Base-by-base conservation (phyloP, 169 alveolate genomes). In the Cryptosporidium felis region DNA sequence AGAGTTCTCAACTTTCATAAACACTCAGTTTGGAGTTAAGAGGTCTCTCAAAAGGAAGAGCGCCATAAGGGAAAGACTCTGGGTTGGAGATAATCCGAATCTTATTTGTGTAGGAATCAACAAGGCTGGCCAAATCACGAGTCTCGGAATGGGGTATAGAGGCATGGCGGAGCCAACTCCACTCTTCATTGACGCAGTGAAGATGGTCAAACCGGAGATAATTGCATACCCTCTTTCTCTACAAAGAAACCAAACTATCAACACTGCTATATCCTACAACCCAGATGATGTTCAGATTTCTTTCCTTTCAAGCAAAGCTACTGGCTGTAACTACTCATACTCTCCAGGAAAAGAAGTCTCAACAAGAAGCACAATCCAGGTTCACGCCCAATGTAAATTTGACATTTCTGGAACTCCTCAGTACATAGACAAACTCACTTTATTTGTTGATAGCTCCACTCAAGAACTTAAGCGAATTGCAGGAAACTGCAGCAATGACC, bases 361-460 rank as follows among this genome's bases (percentile, higher is more conserved):
- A 21, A 40, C 58, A 8, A 53, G 41, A 74, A 53, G 42, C 30
- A 74, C 67, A 1, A 38, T 74, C 12, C 65, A 56, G n/a, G 67
- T 74, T 74, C 65, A 56, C 23, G 85, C 85, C 16, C 85, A 74
- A 38, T 74, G 85, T 30, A 74, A 74, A 56, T 56, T 36, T 53
- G 67, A 74, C 41, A 32, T 18, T 14, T 0, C 36, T 8, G 67
- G 67, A 30, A 5, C 40, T 16, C 67, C 67, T 14, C 85, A 74
- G 41, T 74, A 74, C 14, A 74, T 74, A 36, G 30, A 40, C 5
- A 74, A 56, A 10, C 45, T 74, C 26, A 74, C 56, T 53, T 16
- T 74, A 18, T 74, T 74, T 18, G 38, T 74, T 3, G 85, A 74
- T 34, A 34, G 58, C 12, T 14, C n/a, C 18, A 74, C 85, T 1